Evolutionary conservation across 257 asterid species (phyloP).

Genomic region (Hygrophila difformis): DNA sequence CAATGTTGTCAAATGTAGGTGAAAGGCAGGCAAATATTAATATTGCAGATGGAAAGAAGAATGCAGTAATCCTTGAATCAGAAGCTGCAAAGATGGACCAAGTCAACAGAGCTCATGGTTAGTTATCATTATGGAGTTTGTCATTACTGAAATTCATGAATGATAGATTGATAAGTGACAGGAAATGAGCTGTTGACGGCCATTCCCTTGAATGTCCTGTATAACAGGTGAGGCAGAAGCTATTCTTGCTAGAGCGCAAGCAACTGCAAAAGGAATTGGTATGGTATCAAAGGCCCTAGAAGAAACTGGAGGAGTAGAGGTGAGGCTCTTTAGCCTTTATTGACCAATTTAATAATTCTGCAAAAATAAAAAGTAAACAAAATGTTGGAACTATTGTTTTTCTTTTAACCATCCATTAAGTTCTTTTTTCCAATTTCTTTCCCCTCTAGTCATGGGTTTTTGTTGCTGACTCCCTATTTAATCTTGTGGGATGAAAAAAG

Average conservation of each 20-base stretch:
- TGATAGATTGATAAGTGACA: slow-evolving; percentile 8
- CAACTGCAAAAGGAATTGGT: slow-evolving; percentile 72
- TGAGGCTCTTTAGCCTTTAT: slow-evolving; percentile 23
- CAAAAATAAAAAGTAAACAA: background rate
- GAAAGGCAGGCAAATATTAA: slow-evolving; percentile 84
- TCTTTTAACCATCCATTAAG: slow-evolving; percentile 1
- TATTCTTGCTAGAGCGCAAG: slow-evolving; percentile 71
- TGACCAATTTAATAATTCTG: background rate
- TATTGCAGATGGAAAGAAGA: slow-evolving; percentile 74
- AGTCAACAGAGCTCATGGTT: slow-evolving; percentile 83
- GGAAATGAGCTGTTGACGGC: background rate
- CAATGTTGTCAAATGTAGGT: slow-evolving; percentile 37
- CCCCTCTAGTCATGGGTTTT: background rate
- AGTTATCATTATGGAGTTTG: slow-evolving; percentile 14
- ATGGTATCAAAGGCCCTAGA: slow-evolving; percentile 63
- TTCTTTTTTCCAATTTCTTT: background rate
- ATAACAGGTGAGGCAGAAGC: slow-evolving; percentile 93
- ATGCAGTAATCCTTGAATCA: slow-evolving; percentile 66
- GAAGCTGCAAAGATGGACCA: slow-evolving; percentile 86
- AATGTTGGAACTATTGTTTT: background rate
- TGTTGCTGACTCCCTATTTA: background rate
- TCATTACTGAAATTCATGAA: slow-evolving; percentile 4
- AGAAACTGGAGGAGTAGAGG: slow-evolving; percentile 70
- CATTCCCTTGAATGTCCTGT: slow-evolving; percentile 5
- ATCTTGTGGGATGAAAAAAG: background rate